Evolutionary conservation across 23 red algal genomes (phyloP).

Genomic region (Chondrus crispus): DNA sequence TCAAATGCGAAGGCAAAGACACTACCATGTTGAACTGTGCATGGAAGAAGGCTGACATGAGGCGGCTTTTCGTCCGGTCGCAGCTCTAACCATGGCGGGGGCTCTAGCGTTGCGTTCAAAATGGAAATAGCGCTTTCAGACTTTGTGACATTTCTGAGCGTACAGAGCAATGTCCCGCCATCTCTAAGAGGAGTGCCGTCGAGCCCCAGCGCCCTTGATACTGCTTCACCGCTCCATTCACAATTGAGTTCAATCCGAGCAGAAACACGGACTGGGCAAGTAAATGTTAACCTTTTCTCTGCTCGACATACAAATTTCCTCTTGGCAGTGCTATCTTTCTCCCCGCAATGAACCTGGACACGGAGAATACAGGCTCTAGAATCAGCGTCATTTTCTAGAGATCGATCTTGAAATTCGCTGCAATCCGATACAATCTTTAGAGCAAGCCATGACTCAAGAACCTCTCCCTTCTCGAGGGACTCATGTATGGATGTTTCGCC

Average conservation of each 20-base stretch:
- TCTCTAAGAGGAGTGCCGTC: conserved; percentile 12
- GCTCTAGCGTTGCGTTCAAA: not conserved
- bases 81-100: conserved; percentile 39
- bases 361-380: not conserved
- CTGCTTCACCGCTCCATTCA: conserved; percentile 26
- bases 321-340: not conserved
- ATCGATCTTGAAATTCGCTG: not conserved
- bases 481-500: not conserved
- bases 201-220: conserved; percentile 5
- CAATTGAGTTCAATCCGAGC: conserved; percentile 43
- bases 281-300: not conserved
- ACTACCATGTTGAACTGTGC: not conserved
- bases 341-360: not conserved
- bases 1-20: conserved; percentile 47
- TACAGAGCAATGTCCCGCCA: conserved; percentile 48
- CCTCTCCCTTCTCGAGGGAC: not conserved
- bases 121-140: conserved; percentile 2
- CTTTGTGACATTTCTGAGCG: not conserved
- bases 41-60: conserved; percentile 32
- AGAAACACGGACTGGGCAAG: conserved; percentile 1
- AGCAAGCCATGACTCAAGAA: not conserved
- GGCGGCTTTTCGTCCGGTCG: conserved; percentile 7
- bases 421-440: not conserved
- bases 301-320: conserved; percentile 20
- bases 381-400: not conserved